Evolutionary conservation across 2,329 filamentous ascomycete genomes (phyloP), one percentile per base, ranked within the genome.

Genomic region (Diaporthe citriasiana): DNA sequence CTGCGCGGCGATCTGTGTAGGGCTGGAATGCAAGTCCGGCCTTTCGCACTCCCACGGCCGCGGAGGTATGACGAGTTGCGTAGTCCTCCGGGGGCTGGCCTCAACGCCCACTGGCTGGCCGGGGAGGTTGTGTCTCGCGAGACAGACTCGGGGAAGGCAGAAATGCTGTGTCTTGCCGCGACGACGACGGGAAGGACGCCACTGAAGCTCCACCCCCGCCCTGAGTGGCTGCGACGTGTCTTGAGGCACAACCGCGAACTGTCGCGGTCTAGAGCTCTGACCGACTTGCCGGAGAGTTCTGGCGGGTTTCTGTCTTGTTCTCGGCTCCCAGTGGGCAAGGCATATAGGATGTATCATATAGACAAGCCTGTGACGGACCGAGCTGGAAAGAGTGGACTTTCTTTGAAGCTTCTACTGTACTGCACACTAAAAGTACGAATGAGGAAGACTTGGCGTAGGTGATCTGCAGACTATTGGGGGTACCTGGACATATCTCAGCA

Each of bases 21-120:
- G 69, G 30, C 38, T 60, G 69, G 51, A 57, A 56, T 56, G 51
- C 53, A 70, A 56, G 38, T 45, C 68, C 68, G 53, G 42, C n/a
- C 45, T 50, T 27, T 47, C 53, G 33, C 45, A 45, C 47, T 30
- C n/a, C n/a, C 45, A 71, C 22, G 33, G 45, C 45, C 33, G 38
- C 69, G 69, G 56, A 71, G 56, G 73, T 70, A 63, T 66, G 73
- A 73, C 71, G 57, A 55, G 66, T 33, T 66, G 70, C 57, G 73
- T 70, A 53, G 25, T 45, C 57, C 33, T 51, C 71, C 17, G 40
- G 50, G 30, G 50, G 40, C 47, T 53, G 68, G 57, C 57, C 30
- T 50, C 45, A 38, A 45, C 45, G 40, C 65, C 45, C 55, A 45
- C 57, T 40, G 56, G 45, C 50, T n/a, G 27, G 25, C 35, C 45